Evolutionary conservation across 352 stramenopile species (phyloP), one percentile per base, ranked within the genome.

Genomic region (Hyaloperonospora brassicae): DNA sequence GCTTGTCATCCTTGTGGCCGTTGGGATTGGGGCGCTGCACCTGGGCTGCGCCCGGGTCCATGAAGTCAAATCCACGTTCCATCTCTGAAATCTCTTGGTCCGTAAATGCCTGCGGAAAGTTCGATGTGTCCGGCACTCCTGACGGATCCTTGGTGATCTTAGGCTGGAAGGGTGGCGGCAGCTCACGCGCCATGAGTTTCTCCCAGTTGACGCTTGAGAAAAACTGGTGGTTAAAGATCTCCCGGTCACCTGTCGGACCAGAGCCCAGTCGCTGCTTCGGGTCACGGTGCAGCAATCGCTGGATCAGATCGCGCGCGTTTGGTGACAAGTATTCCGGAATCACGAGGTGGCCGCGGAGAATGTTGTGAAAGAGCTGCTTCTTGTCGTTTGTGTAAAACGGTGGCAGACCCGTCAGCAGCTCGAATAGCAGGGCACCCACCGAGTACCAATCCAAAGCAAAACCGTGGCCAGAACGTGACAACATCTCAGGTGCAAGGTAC

Each of bases 311-410:
- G 21, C 79, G 72, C 7, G 83, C 83, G 30, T 90, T 82, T 12
- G 70, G 63, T 10, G 76, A 89, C 48, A 93, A 55, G 53, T 89
- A 87, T 49, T 89, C 76, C 0, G 83, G 80, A 40, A 93, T 88
- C 22, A 84, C 79, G 27, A 93, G 40, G 55, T 93, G 77, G 8
- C 83, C 80, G 49, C 79, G 83, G 2, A 93, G 60, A 58, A 93
- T 93, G 66, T 93, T 93, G 73, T 93, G 83, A 64, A 93, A 93
- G n/a, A 93, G 60, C 55, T 91, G 80, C 55, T 93, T 91, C 71
- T 91, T 89, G 62, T 91, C 80, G 61, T 91, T 91, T 53, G 79
- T 89, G 70, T 90, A 93, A 58, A 89, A 93, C 35, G 82, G 82
- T n/a, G 82, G 79, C 5, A 90, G 66, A 24, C 82, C 79, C n/a